Conservation (phyloP, 352 stramenopile species). For the Aphanomyces euteiches region DNA sequence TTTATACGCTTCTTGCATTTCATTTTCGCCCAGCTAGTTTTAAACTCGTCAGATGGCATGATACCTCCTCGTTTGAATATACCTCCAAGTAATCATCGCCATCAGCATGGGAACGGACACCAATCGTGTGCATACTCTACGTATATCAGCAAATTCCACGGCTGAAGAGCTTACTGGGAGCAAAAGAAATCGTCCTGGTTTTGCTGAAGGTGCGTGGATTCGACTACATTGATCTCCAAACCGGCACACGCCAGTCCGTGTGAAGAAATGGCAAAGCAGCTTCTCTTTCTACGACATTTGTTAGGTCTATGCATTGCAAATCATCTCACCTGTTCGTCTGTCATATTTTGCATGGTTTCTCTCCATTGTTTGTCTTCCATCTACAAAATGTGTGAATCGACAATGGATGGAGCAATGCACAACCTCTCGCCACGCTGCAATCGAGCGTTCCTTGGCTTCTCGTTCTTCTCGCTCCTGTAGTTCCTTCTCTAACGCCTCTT, state of each 20-base stretch:
- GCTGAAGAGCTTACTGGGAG: slow-evolving; percentile 3
- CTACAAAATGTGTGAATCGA: slow-evolving; percentile 21
- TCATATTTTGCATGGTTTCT: slow-evolving; percentile 35
- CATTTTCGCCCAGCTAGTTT: slow-evolving; percentile 13
- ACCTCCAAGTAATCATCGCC: slow-evolving; percentile 21
- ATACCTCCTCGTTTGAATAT: background rate
- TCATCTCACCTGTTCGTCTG: slow-evolving; percentile 23
- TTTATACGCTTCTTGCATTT: slow-evolving; percentile 4
- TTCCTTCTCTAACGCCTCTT: slow-evolving; percentile 33
- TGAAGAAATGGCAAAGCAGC: slow-evolving; percentile 12
- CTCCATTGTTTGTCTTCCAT: slow-evolving; percentile 34
- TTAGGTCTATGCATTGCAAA: background rate
- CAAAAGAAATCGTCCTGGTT: slow-evolving; percentile 12
- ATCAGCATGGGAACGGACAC: slow-evolving; percentile 11
- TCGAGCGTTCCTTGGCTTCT: background rate
- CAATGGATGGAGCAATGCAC: background rate
- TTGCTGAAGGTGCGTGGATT: slow-evolving; percentile 9
- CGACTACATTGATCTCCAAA: slow-evolving; percentile 26
- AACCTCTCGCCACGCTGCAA: background rate
- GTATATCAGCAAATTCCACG: background rate
- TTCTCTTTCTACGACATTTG: slow-evolving; percentile 8
- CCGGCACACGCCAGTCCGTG: slow-evolving; percentile 18
- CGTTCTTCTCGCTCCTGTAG: slow-evolving; percentile 6
- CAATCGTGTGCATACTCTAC: slow-evolving; percentile 26
- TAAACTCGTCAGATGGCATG: background rate